These are phyloP conservation scores for Tetradesmus obliquus DNA, from an alignment of 139 green algal species.

Conservation along the genomic window DNA sequence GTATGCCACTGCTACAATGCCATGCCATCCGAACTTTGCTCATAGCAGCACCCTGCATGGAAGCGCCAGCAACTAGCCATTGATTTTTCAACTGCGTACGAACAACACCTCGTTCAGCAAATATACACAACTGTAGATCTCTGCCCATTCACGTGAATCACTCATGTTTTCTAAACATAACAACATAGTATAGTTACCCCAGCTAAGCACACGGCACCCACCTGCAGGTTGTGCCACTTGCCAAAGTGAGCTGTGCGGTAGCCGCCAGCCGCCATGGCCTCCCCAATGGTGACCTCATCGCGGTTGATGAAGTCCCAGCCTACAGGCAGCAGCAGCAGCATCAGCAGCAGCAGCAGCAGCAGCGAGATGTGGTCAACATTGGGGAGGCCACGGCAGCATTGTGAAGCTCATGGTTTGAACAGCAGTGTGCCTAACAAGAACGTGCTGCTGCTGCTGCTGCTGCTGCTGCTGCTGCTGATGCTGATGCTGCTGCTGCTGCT, in stretches of 20 bases:
- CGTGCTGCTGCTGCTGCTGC: neutral
- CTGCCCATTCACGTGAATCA: too few species aligned
- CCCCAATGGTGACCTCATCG: neutral
- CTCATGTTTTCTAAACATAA: neutral
- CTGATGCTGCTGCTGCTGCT: too few species aligned
- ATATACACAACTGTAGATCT: too few species aligned
- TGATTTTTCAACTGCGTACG: neutral
- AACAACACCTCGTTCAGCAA: too few species aligned
- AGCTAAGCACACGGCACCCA: neutral
- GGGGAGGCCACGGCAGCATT: too few species aligned
- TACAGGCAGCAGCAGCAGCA: neutral
- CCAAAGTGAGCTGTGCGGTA: neutral
- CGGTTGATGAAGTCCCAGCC: neutral
- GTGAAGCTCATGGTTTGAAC: too few species aligned
- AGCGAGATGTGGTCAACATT: too few species aligned
- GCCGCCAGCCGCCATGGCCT: neutral
- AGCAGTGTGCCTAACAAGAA: too few species aligned
- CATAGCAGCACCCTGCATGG: too few species aligned
- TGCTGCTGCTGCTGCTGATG: neutral
- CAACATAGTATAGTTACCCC: neutral
- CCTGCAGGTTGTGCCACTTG: neutral
- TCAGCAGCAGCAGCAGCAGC: too few species aligned
- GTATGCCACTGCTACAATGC: neutral
- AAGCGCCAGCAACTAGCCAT: too few species aligned
- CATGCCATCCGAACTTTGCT: neutral